phyloP scores from a whole-genome alignment of 495 filamentous ascomycete genomes.

The Acidomyces sp. region DNA sequence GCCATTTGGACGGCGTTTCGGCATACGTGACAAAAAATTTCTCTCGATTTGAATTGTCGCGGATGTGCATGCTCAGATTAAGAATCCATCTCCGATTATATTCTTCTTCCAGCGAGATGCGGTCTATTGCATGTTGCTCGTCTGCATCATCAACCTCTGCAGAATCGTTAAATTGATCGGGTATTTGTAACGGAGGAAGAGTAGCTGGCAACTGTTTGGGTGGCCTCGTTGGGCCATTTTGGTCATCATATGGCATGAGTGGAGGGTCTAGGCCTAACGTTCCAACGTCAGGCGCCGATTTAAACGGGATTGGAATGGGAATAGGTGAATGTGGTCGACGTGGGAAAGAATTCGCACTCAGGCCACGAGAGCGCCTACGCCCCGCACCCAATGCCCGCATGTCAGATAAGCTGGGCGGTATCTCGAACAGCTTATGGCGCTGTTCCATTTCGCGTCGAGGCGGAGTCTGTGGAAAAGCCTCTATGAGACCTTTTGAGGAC shows the following conservation, averaged over 20 bases:
- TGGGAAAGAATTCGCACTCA: conserved; percentile 23
- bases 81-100: conserved; percentile 86
- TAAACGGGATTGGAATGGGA: conserved; percentile 23
- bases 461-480: conserved; percentile 64
- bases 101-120: conserved; percentile 50
- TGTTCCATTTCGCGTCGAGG: conserved; percentile 69
- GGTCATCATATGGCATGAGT: background rate
- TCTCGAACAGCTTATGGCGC: conserved; percentile 55
- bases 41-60: conserved; percentile 84
- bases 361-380: conserved; percentile 33
- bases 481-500: conserved; percentile 46
- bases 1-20: conserved; percentile 63
- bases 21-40: conserved; percentile 98
- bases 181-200: conserved; percentile 10
- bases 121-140: conserved; percentile 18
- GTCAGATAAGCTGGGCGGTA: conserved; percentile 42
- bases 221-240: background rate
- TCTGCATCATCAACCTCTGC: conserved; percentile 40
- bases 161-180: conserved; percentile 11
- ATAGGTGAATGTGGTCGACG: conserved; percentile 28
- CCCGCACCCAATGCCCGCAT: conserved; percentile 65
- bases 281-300: conserved; percentile 23
- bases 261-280: conserved; percentile 4
- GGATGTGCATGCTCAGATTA: conserved; percentile 97
- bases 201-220: background rate